These are phyloP conservation scores for Gossypium herbaceum DNA, from an alignment of 345 rosid genomes.

Conservation along the genomic window DNA sequence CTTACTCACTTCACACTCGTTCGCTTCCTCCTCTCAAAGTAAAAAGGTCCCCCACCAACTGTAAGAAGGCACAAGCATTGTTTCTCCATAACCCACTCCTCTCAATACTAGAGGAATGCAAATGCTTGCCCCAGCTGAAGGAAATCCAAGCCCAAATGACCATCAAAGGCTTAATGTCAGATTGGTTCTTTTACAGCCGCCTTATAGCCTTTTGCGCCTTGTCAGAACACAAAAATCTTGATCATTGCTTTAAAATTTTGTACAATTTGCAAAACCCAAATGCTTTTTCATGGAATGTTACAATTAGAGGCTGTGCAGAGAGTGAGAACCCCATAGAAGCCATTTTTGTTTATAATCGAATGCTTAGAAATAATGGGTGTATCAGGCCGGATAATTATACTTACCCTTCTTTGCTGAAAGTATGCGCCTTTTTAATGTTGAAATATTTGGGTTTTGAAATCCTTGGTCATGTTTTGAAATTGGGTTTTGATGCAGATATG, in stretches of 20 bases:
- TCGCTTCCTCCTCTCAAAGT: constrained; percentile 42
- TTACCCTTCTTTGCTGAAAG: constrained; percentile 63
- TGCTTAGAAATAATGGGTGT: constrained; percentile 49
- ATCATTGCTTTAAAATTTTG: constrained; percentile 53
- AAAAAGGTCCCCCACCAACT: constrained; percentile 23
- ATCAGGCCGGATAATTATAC: constrained; percentile 68
- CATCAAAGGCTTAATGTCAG: constrained; percentile 43
- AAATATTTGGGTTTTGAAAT: constrained; percentile 41
- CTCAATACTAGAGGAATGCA: constrained; percentile 51
- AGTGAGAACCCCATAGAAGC: constrained; percentile 41
- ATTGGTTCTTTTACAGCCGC: constrained; percentile 60
- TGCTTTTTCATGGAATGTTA: constrained; percentile 69
- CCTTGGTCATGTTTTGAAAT: constrained; percentile 58
- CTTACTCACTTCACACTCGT: constrained; percentile 28
- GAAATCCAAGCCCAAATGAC: constrained; percentile 72
- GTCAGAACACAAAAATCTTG: constrained; percentile 54
- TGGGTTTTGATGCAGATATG: constrained; percentile 55
- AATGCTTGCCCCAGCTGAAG: constrained; percentile 51
- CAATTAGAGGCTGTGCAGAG: constrained; percentile 56
- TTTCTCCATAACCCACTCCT: constrained; percentile 57
- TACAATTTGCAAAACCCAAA: constrained; percentile 34
- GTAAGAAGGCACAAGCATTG: constrained; percentile 43
- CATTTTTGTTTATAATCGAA: constrained; percentile 44
- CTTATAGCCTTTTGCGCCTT: constrained; percentile 58
- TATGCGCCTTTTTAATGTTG: constrained; percentile 43